A percentile compares a stretch with the other conserved stretches of the same genome.
Conservation (phyloP, 2,329 filamentous ascomycete genomes). For the Phaeosphaeriaceae sp. region DNA sequence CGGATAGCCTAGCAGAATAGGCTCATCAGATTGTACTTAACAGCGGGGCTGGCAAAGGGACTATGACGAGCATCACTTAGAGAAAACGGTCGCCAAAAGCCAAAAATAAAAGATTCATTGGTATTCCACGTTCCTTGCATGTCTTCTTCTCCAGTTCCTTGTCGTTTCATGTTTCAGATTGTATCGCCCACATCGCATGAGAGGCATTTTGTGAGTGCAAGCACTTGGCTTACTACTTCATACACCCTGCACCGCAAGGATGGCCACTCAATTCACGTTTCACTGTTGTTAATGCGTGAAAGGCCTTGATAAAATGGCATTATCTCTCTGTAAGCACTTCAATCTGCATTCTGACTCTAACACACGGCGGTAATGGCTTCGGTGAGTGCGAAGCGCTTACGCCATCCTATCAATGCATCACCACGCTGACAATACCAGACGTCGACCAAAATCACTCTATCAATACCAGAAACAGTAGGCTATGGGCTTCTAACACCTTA, state of each 20-base stretch:
- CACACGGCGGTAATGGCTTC: slow-evolving; percentile 28
- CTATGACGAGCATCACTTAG: slow-evolving; percentile 43
- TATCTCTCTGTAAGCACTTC: slow-evolving; percentile 13
- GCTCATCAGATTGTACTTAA: slow-evolving; percentile 42
- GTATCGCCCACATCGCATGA: slow-evolving; percentile 9
- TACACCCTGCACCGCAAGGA: slow-evolving; percentile 27
- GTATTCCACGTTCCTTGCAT: slow-evolving; percentile 24
- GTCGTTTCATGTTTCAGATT: slow-evolving; percentile 35
- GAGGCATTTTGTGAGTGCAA: slow-evolving; percentile 27
- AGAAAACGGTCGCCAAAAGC: slow-evolving; percentile 39
- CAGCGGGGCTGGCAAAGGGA: slow-evolving; percentile 39
- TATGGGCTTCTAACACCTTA: slow-evolving; percentile 38
- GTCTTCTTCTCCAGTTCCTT: slow-evolving; percentile 2
- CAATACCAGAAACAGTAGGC: slow-evolving; percentile 21
- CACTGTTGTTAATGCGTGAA: slow-evolving; percentile 27
- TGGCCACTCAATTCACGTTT: slow-evolving; percentile 30
- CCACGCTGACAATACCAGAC: slow-evolving; percentile 29
- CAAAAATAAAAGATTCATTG: slow-evolving; percentile 31
- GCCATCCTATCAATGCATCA: slow-evolving; percentile 20
- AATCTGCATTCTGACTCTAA: slow-evolving; percentile 4
- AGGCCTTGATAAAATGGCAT: slow-evolving; percentile 18
- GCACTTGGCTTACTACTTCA: slow-evolving; percentile 25
- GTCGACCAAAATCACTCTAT: slow-evolving; percentile 17
- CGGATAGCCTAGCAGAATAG: slow-evolving; percentile 25
- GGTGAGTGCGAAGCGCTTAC: slow-evolving; percentile 31